phyloP scores from a whole-genome alignment of 2,329 filamentous ascomycete species.

The Ilyonectria destructans region DNA sequence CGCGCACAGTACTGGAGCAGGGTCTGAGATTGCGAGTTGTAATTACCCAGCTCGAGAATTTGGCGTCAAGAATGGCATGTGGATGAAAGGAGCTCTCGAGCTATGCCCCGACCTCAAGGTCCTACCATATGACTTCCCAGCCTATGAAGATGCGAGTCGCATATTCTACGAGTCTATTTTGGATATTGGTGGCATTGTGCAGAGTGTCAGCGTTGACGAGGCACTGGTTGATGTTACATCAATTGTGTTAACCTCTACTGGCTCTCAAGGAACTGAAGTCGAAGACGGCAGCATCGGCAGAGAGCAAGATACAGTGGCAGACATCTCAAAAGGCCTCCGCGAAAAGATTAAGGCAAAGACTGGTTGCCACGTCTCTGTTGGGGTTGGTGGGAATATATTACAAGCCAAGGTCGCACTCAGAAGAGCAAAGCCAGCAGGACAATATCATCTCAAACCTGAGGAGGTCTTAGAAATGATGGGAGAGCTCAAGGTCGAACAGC shows the following conservation, averaged over 20 bases:
- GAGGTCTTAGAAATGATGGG: slow-evolving; percentile 84
- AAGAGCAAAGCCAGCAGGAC: slow-evolving; percentile 94
- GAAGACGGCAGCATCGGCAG: slow-evolving; percentile 80
- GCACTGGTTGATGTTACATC: slow-evolving; percentile 88
- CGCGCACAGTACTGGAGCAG: slow-evolving; percentile 87
- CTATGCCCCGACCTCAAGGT: slow-evolving; percentile 90
- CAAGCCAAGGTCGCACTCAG: slow-evolving; percentile 92
- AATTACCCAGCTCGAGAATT: slow-evolving; percentile 92
- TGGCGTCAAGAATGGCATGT: slow-evolving; percentile 98
- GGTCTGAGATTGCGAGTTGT: slow-evolving; percentile 97
- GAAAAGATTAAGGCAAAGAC: slow-evolving; percentile 81
- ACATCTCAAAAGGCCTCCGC: slow-evolving; percentile 77
- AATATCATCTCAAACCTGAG: slow-evolving; percentile 89
- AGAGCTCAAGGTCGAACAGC: slow-evolving; percentile 81
- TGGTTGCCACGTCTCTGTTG: slow-evolving; percentile 90
- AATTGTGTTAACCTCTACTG: slow-evolving; percentile 76
- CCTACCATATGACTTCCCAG: slow-evolving; percentile 95
- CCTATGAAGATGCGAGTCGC: slow-evolving; percentile 92
- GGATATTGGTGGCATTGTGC: slow-evolving; percentile 84
- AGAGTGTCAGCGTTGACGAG: slow-evolving; percentile 98
- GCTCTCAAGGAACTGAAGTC: slow-evolving; percentile 75
- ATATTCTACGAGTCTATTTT: slow-evolving; percentile 91
- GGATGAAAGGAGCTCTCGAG: slow-evolving; percentile 93
- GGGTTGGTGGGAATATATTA: slow-evolving; percentile 92
- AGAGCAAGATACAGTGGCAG: slow-evolving; percentile 85